phyloP scores from a whole-genome alignment of 202 grass and related monocot species.

The Cymbopogon flexuosus region DNA sequence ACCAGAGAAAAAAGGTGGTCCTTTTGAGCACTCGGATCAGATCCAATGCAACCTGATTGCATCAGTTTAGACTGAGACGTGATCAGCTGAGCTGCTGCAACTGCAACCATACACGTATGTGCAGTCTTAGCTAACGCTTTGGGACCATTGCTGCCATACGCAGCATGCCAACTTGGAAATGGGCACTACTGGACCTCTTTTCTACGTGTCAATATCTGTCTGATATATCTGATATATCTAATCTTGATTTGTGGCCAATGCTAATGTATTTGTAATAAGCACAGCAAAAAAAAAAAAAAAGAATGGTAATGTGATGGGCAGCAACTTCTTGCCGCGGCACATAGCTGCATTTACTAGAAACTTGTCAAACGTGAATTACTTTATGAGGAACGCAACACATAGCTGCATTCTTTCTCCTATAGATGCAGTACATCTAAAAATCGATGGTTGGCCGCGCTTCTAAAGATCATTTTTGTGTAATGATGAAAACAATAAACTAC shows the following conservation, averaged over 20 bases:
- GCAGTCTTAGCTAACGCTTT: not conserved
- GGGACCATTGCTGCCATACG: not conserved
- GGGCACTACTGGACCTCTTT: not conserved
- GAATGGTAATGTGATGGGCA: too few relatives aligned
- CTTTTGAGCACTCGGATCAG: slow-evolving; percentile 32
- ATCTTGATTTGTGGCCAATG: not conserved
- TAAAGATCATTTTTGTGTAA: too few relatives aligned
- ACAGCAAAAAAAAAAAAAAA: too few relatives aligned
- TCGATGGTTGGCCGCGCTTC: too few relatives aligned
- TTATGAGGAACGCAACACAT: too few relatives aligned
- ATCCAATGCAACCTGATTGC: slow-evolving; percentile 22
- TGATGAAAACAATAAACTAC: too few relatives aligned
- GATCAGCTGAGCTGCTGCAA: not conserved
- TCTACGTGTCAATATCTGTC: not conserved
- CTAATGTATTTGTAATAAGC: not conserved
- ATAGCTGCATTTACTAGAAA: too few relatives aligned
- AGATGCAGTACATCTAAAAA: too few relatives aligned
- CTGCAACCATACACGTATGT: not conserved
- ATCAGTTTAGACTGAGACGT: not conserved
- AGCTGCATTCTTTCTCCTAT: too few relatives aligned
- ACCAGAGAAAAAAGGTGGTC: not conserved
- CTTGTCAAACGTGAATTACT: too few relatives aligned
- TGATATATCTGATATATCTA: not conserved
- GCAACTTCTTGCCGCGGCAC: too few relatives aligned
- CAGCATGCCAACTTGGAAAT: not conserved